Base-by-base conservation (phyloP, 768 basidiomycete genomes). In the Gyrodon lividus region DNA sequence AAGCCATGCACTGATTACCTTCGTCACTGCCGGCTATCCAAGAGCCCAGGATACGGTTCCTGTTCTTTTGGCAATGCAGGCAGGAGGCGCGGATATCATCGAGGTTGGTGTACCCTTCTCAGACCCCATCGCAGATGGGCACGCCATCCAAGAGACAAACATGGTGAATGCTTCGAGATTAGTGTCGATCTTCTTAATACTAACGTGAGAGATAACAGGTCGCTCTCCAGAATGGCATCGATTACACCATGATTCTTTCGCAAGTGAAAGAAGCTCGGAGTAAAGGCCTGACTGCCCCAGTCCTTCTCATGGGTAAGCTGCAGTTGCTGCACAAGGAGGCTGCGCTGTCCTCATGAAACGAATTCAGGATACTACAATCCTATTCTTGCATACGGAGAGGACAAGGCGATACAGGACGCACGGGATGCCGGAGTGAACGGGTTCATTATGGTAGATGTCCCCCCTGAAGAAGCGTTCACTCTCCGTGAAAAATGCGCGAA, bases 361-460 rank as follows among this genome's bases (percentile, higher is more conserved):
- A 37, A 14, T 23, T 5, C 58, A 98, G 96, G 96, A 30, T 99
- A 99, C 73, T 98, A 97, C 71, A 99, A 99, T 66, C 96, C 97
- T 13, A 69, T 98, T 31, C 78, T 98, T 38, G 92, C 95, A 0
- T 96, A 98, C 61, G 94, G 94, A 3, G 97, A 99, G 72, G 91
- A 96, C 54, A 89, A 84, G 67, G 89, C 96, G 5, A 93, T 98
- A 22, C 82, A 85, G 48, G 95, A 97, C 66, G 95, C 94, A 2
- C 78, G 73, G 41, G 84, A 86, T 51, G 93, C 92, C 16, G 96
- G 96, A 14, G 97, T 92, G 0, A 98, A 96, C 68, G 97, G 97
- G 1, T 99, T 94, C 66, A 95, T 98, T 59, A 84, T 99, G 73
- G 95, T 98, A 22, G 97, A 99, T 67, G 83, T 98, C 24, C 97